phyloP scores from a whole-genome alignment of 192 early-diverging fungal genomes.

The Coemansia erecta region DNA sequence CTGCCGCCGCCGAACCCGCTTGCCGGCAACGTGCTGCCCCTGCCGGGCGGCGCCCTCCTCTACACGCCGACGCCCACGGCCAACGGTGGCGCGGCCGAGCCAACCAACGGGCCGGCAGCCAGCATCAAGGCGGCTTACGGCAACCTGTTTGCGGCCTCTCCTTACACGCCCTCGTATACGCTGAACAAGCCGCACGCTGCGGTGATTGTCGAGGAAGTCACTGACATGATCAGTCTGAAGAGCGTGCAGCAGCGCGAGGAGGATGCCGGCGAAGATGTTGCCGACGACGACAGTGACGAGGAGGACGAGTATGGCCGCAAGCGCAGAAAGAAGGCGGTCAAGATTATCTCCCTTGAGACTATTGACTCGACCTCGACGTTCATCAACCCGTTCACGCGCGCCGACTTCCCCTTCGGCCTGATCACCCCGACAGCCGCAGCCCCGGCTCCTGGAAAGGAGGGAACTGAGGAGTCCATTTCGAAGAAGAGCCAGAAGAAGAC shows the following conservation, averaged over 20 bases:
- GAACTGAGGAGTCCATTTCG: slow-evolving; percentile 12
- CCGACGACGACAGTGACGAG: slow-evolving; percentile 22
- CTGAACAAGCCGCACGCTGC: slow-evolving; percentile 49
- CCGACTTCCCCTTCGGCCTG: slow-evolving; percentile 48
- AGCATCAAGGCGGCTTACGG: slow-evolving; percentile 49
- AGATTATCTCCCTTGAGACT: slow-evolving; percentile 39
- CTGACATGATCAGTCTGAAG: slow-evolving; percentile 44
- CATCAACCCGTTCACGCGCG: slow-evolving; percentile 44
- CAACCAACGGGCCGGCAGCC: slow-evolving; percentile 34
- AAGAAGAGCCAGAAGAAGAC: slow-evolving; percentile 36
- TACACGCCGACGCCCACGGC: slow-evolving; percentile 46
- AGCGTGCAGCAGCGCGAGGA: slow-evolving; percentile 39
- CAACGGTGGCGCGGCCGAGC: slow-evolving; percentile 17
- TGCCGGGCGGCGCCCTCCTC: slow-evolving; percentile 46
- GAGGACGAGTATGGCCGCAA: slow-evolving; percentile 45
- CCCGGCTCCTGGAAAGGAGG: slow-evolving; percentile 7
- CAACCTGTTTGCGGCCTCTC: slow-evolving; percentile 44
- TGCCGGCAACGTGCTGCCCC: slow-evolving; percentile 41
- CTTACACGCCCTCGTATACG: slow-evolving; percentile 48
- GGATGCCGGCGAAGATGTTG: slow-evolving; percentile 35
- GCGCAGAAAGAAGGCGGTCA: slow-evolving; percentile 29
- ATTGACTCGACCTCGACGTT: slow-evolving; percentile 40
- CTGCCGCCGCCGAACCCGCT: slow-evolving; percentile 46
- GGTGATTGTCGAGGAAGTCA: slow-evolving; percentile 46
- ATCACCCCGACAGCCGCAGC: slow-evolving; percentile 25